Conservation (phyloP, 1,284 basidiomycete species). For the Athelia sp. region DNA sequence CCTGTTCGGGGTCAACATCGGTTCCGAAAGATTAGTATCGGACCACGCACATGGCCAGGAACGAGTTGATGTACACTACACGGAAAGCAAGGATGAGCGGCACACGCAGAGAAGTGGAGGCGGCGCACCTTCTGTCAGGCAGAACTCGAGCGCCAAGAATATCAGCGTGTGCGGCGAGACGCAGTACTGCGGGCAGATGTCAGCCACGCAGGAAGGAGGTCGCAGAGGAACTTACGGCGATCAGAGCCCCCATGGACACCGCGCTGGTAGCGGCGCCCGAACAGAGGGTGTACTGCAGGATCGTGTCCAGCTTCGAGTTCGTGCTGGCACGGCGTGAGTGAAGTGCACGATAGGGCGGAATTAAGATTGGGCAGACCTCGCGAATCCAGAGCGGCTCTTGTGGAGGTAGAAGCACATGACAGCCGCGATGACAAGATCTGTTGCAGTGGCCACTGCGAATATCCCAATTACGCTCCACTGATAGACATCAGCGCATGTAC, state of each 20-base stretch:
- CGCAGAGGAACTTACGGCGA: neutral
- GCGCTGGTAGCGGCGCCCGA: neutral
- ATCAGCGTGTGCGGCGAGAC: neutral
- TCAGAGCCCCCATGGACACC: neutral
- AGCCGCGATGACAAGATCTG: neutral
- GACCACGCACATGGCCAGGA: neutral
- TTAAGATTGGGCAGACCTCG: neutral
- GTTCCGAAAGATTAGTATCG: no score
- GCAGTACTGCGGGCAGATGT: neutral
- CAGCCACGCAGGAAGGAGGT: neutral
- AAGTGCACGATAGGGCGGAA: neutral
- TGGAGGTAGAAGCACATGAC: neutral
- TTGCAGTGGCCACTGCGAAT: neutral
- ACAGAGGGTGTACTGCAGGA: neutral
- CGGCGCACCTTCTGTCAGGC: neutral
- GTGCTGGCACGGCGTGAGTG: neutral
- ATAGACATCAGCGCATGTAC: neutral
- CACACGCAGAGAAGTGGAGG: neutral
- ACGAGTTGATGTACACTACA: slow-evolving; percentile 1
- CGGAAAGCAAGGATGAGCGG: neutral
- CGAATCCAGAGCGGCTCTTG: neutral
- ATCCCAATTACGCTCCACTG: neutral
- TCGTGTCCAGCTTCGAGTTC: neutral
- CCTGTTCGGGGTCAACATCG: neutral
- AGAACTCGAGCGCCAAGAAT: neutral